Evolutionary conservation across 2,329 filamentous ascomycete genomes (phyloP).

Genomic region (Aspergillus sp.): DNA sequence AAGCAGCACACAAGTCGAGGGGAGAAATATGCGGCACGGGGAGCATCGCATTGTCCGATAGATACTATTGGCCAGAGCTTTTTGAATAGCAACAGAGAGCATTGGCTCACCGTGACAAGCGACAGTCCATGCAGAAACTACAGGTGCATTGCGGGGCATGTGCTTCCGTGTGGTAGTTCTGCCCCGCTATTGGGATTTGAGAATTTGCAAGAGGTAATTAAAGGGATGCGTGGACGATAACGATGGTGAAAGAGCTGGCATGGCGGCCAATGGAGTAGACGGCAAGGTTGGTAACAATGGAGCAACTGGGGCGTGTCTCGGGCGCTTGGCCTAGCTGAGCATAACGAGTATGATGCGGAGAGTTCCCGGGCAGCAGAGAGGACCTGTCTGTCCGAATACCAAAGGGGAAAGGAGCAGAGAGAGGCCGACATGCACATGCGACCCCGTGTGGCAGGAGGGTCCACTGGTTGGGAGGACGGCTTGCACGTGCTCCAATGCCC

Average conservation of each 20-base stretch:
- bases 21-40: neutral
- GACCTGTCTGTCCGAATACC: neutral
- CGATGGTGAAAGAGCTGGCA: neutral
- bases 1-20: neutral
- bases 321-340: neutral
- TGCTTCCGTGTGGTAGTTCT: neutral
- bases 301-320: neutral
- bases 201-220: neutral
- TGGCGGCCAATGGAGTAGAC: neutral
- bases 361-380: neutral
- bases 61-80: neutral
- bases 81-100: neutral
- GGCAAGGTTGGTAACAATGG: neutral
- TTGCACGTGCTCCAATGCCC: conserved; percentile 20
- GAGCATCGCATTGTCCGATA: neutral
- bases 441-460: conserved; percentile 1
- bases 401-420: neutral
- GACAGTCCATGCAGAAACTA: neutral
- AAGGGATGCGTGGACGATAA: neutral
- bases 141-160: neutral
- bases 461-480: conserved; percentile 12
- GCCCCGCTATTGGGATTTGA: neutral
- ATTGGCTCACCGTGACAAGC: neutral
- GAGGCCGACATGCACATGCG: neutral
- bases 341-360: neutral